phyloP scores from a whole-genome alignment of 2,329 filamentous ascomycete species.

The Pestalotiopsis sp. region DNA sequence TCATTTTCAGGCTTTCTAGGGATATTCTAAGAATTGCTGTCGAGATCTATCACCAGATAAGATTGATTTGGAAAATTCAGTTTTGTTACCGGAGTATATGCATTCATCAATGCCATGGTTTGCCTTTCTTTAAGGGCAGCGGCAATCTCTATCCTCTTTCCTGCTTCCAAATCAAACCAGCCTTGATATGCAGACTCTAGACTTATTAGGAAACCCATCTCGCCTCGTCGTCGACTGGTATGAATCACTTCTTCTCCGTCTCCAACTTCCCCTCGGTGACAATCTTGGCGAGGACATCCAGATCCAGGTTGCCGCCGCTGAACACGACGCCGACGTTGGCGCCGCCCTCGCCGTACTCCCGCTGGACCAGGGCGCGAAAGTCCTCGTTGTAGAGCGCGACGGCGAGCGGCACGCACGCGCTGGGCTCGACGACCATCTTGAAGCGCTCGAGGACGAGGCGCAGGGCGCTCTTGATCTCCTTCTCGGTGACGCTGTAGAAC shows the following conservation, averaged over 20 bases:
- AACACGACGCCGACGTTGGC: constrained; percentile 71
- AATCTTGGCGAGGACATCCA: constrained; percentile 44
- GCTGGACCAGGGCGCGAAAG: constrained; percentile 71
- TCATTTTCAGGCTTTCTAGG: no score
- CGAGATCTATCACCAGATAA: no score
- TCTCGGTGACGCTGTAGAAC: constrained; percentile 76
- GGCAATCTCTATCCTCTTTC: no score
- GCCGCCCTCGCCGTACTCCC: constrained; percentile 68
- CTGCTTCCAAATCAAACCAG: no score
- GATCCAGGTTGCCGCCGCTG: constrained; percentile 60
- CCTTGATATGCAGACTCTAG: no score
- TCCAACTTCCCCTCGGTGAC: background rate
- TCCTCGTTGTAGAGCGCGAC: constrained; percentile 84
- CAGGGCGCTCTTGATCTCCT: constrained; percentile 78
- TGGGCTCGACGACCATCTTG: constrained; percentile 91
- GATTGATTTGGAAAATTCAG: no score
- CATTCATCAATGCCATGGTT: no score
- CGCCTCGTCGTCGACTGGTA: no score
- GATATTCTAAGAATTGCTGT: no score
- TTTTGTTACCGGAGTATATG: no score
- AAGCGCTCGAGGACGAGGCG: constrained; percentile 79
- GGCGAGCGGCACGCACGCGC: constrained; percentile 80
- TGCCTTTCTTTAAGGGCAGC: no score
- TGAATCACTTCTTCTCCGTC: background rate
- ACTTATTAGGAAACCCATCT: background rate